Base-by-base conservation (phyloP, 2,329 filamentous ascomycete species). In the Cytospora leucostoma region DNA sequence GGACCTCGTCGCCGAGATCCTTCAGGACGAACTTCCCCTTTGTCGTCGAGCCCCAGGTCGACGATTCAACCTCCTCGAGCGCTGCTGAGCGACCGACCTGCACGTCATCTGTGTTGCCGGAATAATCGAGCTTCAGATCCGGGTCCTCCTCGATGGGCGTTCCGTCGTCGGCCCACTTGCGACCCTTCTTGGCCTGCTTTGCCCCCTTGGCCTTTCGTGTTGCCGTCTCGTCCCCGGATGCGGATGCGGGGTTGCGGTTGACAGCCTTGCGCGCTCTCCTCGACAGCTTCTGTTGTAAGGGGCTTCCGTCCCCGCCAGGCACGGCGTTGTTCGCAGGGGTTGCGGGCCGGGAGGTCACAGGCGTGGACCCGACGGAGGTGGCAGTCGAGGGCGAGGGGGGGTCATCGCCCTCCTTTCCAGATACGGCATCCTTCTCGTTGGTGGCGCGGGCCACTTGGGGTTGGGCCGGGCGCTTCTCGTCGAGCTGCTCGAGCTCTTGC, bases 11-110 rank as follows among this genome's bases (percentile, higher is more conserved):
- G 66, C 93, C 94, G 7, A 99, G 79, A 71, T 99, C 95, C 72
- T 91, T 96, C 67, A 99, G 80, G 56, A 98, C 89, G 71, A 98
- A 99, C 73, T 97, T 91, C 58, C 95, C 95, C 77, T 94, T 93
- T 59, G 91, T 96, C 72, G 87, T 89, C 40, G 85, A 91, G 40
- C 95, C 95, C 92, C 93, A 97, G 1, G 91, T 88, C 13, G 88
- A 86, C 57, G 90, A 84, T 66, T 92, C 88, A 37, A 97, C 87
- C 50, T 86, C 84, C 70, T 96, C 91, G 3, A 96, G 77, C 11
- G 84, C 83, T 27, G 85, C 82, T 17, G 82, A 80, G 56, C 84
- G 82, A 47, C 79, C 82, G 21, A 74, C 74, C 1, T 75, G 75
- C 59, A 85, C 78, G 35, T 74, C 74, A 68, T 85, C 83, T 56